Conservation (phyloP, 1,139 yeast genomes). For the Pichia sp. region DNA sequence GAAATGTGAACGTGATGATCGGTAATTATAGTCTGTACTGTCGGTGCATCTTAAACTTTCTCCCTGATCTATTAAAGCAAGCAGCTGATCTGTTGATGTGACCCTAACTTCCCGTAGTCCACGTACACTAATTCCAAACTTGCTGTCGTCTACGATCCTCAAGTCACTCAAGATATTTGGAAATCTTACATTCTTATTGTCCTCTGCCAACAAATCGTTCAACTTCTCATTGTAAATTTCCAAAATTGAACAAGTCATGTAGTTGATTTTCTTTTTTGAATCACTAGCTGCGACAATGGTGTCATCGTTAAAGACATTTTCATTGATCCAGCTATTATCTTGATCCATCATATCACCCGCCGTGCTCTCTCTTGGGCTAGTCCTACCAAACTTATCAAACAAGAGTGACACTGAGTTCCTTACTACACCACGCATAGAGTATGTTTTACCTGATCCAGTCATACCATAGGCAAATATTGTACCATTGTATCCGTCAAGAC, state of each 20-base stretch:
- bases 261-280: slow-evolving; percentile 30
- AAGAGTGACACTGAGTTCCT: slow-evolving; percentile 16
- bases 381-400: slow-evolving; percentile 5
- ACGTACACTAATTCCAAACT: slow-evolving; percentile 69
- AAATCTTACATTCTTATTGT: neutral
- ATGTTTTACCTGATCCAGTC: slow-evolving; percentile 96
- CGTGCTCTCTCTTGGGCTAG: neutral
- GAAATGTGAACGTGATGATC: slow-evolving; percentile 86
- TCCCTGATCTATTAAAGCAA: slow-evolving; percentile 60
- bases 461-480: slow-evolving; percentile 91
- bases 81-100: slow-evolving; percentile 52
- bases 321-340: slow-evolving; percentile 4
- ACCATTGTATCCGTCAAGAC: slow-evolving; percentile 78
- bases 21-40: slow-evolving; percentile 79
- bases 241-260: slow-evolving; percentile 42
- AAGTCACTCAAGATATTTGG: slow-evolving; percentile 28
- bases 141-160: slow-evolving; percentile 70
- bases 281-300: slow-evolving; percentile 8
- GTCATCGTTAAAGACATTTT: slow-evolving; percentile 11
- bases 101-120: slow-evolving; percentile 67
- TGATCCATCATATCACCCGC: slow-evolving; percentile 11
- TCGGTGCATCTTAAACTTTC: slow-evolving; percentile 76
- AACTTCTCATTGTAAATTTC: slow-evolving; percentile 90
- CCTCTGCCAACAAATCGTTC: slow-evolving; percentile 53
- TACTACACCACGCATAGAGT: slow-evolving; percentile 76